These are phyloP conservation scores for Ophiostoma ulmi DNA, from an alignment of 2,329 filamentous ascomycete genomes.

Conservation along the genomic window DNA sequence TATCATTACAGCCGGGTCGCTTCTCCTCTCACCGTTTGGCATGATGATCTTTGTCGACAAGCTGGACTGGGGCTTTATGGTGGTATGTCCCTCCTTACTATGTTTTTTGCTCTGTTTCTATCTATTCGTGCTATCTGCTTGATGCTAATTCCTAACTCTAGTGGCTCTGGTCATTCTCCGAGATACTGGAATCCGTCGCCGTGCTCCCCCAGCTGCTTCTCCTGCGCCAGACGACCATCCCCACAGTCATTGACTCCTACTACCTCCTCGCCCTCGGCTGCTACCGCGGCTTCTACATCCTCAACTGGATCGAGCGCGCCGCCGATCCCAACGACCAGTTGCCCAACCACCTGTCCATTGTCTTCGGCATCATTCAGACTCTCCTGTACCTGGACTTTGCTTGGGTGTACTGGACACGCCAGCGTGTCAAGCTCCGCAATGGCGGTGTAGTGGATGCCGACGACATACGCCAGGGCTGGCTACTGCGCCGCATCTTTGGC, in stretches of 20 bases:
- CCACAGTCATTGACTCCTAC: constrained; percentile 94
- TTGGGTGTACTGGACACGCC: constrained; percentile 92
- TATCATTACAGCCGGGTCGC: constrained; percentile 59
- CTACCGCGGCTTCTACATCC: constrained; percentile 81
- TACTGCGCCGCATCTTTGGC: constrained; percentile 73
- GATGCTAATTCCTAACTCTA: constrained; percentile 35
- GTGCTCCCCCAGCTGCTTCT: constrained; percentile 87
- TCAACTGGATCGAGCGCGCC: constrained; percentile 80
- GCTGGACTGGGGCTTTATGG: constrained; percentile 44
- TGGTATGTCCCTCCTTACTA: constrained; percentile 35
- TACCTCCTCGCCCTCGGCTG: constrained; percentile 83
- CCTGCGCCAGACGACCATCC: constrained; percentile 88
- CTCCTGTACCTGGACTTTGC: constrained; percentile 89
- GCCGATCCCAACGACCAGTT: constrained; percentile 53
- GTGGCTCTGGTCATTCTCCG: constrained; percentile 82
- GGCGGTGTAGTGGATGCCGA: constrained; percentile 87
- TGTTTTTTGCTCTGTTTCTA: background rate
- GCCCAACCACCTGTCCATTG: constrained; percentile 67
- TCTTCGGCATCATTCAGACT: constrained; percentile 86
- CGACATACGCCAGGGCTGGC: constrained; percentile 78
- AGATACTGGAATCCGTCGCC: constrained; percentile 86
- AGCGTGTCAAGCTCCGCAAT: constrained; percentile 85
- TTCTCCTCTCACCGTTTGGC: constrained; percentile 65
- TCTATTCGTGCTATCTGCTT: background rate
- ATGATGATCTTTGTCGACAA: constrained; percentile 60